Percentiles rank a stretch among this genome's conserved stretches.
Conservation (phyloP, 768 basidiomycete species). For the Russula dissimulans region DNA sequence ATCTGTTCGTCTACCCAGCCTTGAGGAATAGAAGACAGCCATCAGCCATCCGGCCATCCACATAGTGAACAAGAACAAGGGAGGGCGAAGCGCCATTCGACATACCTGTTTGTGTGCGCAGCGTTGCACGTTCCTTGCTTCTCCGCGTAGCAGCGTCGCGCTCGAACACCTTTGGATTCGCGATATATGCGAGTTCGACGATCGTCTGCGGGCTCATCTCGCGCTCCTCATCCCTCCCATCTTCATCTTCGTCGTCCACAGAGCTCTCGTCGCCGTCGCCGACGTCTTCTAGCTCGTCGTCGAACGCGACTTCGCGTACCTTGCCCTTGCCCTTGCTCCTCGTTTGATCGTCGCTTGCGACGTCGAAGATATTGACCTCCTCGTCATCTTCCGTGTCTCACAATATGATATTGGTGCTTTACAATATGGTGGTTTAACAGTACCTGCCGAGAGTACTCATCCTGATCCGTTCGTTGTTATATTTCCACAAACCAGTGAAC, state of each 20-base stretch:
- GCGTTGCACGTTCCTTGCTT: constrained; percentile 53
- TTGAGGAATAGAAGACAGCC: neutral
- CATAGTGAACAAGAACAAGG: no score
- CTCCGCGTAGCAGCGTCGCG: constrained; percentile 65
- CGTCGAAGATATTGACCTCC: constrained; percentile 30
- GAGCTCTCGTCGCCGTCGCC: constrained; percentile 45
- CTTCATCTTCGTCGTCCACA: constrained; percentile 29
- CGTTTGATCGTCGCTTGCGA: constrained; percentile 3
- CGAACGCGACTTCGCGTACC: constrained; percentile 32
- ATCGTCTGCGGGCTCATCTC: constrained; percentile 39
- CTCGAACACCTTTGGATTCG: constrained; percentile 67
- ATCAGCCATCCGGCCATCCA: neutral
- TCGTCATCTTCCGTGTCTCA: constrained; percentile 51
- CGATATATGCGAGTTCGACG: constrained; percentile 69
- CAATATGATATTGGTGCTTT: no score
- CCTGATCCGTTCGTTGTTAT: no score
- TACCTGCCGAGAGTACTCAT: no score
- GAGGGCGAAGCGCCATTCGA: neutral
- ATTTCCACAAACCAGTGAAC: no score
- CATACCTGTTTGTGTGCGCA: constrained; percentile 61
- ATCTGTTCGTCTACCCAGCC: constrained; percentile 80
- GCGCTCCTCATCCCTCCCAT: constrained; percentile 25
- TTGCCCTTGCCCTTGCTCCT: constrained; percentile 17
- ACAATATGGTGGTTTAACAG: no score
- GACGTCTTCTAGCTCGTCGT: constrained; percentile 46